Evolutionary conservation across 768 basidiomycete genomes (phyloP), one percentile per base, ranked within the genome.

Genomic region (Naganishia randhawae): DNA sequence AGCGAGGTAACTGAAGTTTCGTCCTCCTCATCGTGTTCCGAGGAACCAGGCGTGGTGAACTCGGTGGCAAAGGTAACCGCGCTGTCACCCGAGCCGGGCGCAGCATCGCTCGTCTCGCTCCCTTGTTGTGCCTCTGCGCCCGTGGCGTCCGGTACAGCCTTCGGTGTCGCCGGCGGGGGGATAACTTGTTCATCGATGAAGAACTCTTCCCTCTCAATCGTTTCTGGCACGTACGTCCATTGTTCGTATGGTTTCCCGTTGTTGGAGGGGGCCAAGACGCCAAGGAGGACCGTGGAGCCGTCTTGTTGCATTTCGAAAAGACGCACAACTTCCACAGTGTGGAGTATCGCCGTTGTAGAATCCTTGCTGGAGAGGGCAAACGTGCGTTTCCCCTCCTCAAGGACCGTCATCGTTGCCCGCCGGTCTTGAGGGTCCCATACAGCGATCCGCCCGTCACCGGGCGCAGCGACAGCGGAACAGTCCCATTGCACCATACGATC

Each of bases 211-310:
- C 10, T 22, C 16, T 41, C 39, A 3, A 29, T 19, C 11, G 25
- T n/a, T 42, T 61, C 57, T 8, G 57, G 37, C 39, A 41, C 57
- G 57, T 39, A 39, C 5, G 57, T 5, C 57, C 57, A 61, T 37
- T 11, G n/a, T n/a, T 22, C n/a, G 31, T 31, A 3, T 6, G 25
- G 3, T 19, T 16, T 35, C 22, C 16, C 45, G 8, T 22, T 13
- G 13, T 8, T 37, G 16, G 16, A 14, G 8, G 35, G 2, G 13
- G 9, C 14, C n/a, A 55, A 22, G n/a, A 42, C 10, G 41, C 57
- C 57, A 27, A 61, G 33, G 4, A 25, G 1, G 57, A 61, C 37
- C 1, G n/a, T 17, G 16, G 35, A 6, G 16, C 57, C 37, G 10
- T 41, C 33, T 25, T 27, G 8, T 17, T 19, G 1, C 19, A 61